Evolutionary conservation across 2,329 filamentous ascomycete genomes (phyloP).

Genomic region (Exophiala aquamarina): DNA sequence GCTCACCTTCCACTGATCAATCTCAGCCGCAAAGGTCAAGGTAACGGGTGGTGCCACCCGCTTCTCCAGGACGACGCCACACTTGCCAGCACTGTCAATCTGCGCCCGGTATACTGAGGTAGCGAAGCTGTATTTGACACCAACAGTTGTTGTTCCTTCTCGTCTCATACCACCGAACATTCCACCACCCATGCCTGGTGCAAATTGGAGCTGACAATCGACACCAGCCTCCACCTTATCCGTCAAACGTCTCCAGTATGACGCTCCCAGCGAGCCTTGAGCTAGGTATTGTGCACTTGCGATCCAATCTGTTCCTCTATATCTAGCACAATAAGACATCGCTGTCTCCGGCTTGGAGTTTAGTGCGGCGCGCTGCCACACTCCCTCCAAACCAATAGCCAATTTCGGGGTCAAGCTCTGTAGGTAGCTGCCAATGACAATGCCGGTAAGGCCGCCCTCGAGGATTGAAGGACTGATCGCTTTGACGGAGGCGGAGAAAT

Average conservation of each 20-base stretch:
- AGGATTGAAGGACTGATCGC: conserved; percentile 92
- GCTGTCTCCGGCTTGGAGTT: conserved; percentile 87
- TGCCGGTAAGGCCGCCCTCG: conserved; percentile 89
- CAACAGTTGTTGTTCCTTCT: conserved; percentile 87
- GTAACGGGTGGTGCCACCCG: conserved; percentile 88
- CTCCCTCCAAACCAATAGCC: conserved; percentile 83
- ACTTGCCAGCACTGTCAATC: conserved; percentile 90
- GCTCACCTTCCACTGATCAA: conserved; percentile 92
- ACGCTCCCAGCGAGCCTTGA: conserved; percentile 82
- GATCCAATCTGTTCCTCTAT: conserved; percentile 91
- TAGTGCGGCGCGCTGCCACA: conserved; percentile 87
- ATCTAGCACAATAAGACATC: conserved; percentile 85
- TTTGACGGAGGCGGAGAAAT: conserved; percentile 93
- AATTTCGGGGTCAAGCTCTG: conserved; percentile 88
- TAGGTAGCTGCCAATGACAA: conserved; percentile 93
- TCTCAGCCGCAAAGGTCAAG: conserved; percentile 93
- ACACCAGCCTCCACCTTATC: conserved; percentile 96
- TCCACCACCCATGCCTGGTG: conserved; percentile 56
- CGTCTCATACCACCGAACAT: conserved; percentile 78
- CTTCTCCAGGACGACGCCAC: conserved; percentile 92
- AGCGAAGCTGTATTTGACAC: conserved; percentile 97
- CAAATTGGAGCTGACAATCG: conserved; percentile 86
- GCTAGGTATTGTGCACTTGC: conserved; percentile 86
- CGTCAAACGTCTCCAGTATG: conserved; percentile 90
- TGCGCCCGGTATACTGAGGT: conserved; percentile 94